These are phyloP conservation scores for Aspergillus ostianus DNA, from an alignment of 495 filamentous ascomycete genomes.

Conservation along the genomic window DNA sequence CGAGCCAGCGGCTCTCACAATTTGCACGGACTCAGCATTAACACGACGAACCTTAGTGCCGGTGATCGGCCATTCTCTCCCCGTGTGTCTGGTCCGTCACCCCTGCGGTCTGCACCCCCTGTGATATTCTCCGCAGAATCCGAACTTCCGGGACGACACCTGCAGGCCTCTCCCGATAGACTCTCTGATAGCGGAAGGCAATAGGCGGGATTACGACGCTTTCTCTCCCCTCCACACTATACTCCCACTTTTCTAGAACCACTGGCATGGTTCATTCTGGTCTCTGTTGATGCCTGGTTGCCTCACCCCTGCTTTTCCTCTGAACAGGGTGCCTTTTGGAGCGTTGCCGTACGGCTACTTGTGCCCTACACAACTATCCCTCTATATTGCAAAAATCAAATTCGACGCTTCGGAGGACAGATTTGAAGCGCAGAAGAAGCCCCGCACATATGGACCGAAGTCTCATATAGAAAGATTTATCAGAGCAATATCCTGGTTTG, in stretches of 20 bases:
- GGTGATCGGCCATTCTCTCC: constrained; percentile 25
- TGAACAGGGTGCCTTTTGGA: neutral
- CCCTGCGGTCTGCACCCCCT: constrained; percentile 36
- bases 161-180: constrained; percentile 22
- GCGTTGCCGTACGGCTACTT: neutral
- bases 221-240: neutral
- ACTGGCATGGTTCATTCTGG: constrained; percentile 11
- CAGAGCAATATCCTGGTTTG: constrained; percentile 3
- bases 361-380: neutral
- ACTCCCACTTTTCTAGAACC: constrained; percentile 1
- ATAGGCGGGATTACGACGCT: constrained; percentile 5
- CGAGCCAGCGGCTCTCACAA: constrained; percentile 35
- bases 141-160: constrained; percentile 20
- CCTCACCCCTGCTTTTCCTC: neutral
- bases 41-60: constrained; percentile 34
- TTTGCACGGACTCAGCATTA: constrained; percentile 31
- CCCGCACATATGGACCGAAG: neutral
- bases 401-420: neutral
- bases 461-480: constrained; percentile 19
- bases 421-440: neutral
- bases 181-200: constrained; percentile 9
- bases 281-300: neutral
- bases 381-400: neutral
- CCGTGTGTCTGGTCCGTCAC: constrained; percentile 20
- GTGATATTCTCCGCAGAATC: constrained; percentile 32